phyloP scores from a whole-genome alignment of 176 grass and related monocot species.

The Aegilops speltoides region DNA sequence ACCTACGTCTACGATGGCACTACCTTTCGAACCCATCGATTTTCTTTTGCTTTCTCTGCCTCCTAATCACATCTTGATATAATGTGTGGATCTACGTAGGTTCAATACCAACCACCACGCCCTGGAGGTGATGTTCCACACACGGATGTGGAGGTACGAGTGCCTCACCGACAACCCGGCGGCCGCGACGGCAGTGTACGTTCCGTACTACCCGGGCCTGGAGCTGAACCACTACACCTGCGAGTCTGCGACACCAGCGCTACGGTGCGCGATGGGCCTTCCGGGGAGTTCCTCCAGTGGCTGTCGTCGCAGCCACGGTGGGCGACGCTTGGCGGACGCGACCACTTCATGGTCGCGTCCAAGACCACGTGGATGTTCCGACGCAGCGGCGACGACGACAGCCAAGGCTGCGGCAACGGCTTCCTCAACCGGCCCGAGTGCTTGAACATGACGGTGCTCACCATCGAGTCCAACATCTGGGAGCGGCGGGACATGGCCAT shows the following conservation, averaged over 20 bases:
- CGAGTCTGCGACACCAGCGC: conserved; percentile 49
- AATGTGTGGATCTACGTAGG: neutral
- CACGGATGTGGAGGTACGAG: too few species aligned
- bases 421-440: conserved; percentile 45
- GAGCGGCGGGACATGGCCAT: too few species aligned
- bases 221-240: conserved; percentile 57
- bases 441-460: conserved; percentile 36
- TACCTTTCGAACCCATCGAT: too few species aligned
- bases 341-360: conserved; percentile 62
- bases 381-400: neutral
- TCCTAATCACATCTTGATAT: too few species aligned
- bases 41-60: too few species aligned
- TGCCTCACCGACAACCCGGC: too few species aligned
- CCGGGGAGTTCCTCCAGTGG: conserved; percentile 46
- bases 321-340: conserved; percentile 33
- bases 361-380: conserved; percentile 64
- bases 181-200: too few species aligned
- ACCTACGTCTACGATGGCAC: too few species aligned
- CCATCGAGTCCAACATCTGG: too few species aligned
- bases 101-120: too few species aligned
- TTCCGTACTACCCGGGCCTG: too few species aligned
- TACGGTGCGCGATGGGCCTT: conserved; percentile 29
- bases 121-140: too few species aligned
- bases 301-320: conserved; percentile 49
- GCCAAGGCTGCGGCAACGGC: conserved; percentile 49